Evolutionary conservation across 2,329 filamentous ascomycete genomes (phyloP), one percentile per base, ranked within the genome.

Genomic region (Cadophora luteo-olivacea): DNA sequence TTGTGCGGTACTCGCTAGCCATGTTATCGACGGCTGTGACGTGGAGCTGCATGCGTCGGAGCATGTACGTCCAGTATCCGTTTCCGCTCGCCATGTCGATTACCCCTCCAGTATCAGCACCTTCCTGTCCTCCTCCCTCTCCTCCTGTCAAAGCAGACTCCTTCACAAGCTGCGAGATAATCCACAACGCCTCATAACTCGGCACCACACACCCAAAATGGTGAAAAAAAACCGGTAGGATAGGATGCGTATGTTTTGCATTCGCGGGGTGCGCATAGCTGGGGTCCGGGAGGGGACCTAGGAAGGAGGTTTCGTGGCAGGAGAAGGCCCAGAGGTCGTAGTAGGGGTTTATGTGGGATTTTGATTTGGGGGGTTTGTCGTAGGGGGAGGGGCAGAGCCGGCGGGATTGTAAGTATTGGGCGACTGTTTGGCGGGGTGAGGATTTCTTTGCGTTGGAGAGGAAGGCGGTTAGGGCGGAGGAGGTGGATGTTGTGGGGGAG

Each of bases 151-250:
- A 29, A 29, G 29, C 29, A 1, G 60, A 41, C 24, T 66, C 66
- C 12, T 24, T 58, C 6, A 86, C 83, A 2, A 92, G 77, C 60
- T 84, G 81, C 45, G 84, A 84, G 38, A 93, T 83, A 25, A 91
- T 81, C 70, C 85, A 81, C 14, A 94, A 80, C 1, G 86, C 83
- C 73, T 92, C 89, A 77, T 91, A 90, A 11, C 86, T 87, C 0
- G 91, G 91, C 24, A 88, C 88, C 1, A 87, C 86, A 79, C 91
- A 94, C 62, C 91, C 91, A 78, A 93, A 93, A 79, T 94, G 91
- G 80, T 93, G 91, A 84, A 93, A 93, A 66, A 93, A 83, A 22
- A 93, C 82, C 1, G 91, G 91, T 9, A 93, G 83, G 7, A 92
- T 82, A 73, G 91, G 90, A 79, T 94, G 91, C 61, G 85, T 86